Evolutionary conservation across 23 red algal genomes (phyloP).

Genomic region (Gracilaria vermiculophylla): DNA sequence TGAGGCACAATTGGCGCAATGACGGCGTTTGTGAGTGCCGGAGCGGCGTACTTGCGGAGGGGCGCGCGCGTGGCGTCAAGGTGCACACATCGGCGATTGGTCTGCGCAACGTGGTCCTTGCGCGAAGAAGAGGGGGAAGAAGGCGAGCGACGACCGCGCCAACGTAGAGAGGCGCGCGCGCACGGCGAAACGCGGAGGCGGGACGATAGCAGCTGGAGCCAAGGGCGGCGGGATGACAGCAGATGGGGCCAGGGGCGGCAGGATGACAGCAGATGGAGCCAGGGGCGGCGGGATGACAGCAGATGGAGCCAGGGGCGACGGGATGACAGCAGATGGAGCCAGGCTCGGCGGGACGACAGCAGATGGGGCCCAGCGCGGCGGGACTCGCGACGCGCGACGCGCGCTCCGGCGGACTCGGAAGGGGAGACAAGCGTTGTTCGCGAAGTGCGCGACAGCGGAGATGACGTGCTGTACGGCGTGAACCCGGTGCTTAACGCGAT

Average conservation of each 20-base stretch:
- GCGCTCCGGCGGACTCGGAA: background rate
- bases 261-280: background rate
- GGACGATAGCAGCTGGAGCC: too few relatives aligned
- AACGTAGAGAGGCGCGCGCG: background rate
- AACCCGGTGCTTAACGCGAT: constrained; percentile 78
- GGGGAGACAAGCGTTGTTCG: background rate
- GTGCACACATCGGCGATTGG: background rate
- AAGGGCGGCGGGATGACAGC: too few relatives aligned
- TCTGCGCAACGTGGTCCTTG: background rate
- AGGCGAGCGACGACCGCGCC: too few relatives aligned
- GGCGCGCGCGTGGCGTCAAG: background rate
- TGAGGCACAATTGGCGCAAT: too few relatives aligned
- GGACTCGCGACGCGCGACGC: background rate
- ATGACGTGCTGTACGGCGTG: constrained; percentile 92
- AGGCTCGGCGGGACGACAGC: too few relatives aligned
- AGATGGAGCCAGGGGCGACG: background rate
- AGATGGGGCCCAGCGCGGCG: too few relatives aligned
- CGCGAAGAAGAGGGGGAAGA: background rate
- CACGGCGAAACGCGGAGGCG: background rate
- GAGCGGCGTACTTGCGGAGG: background rate
- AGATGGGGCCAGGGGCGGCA: too few relatives aligned
- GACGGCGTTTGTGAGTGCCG: background rate
- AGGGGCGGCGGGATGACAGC: background rate
- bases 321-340: too few relatives aligned
- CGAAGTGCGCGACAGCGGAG: constrained; percentile 24